These are phyloP conservation scores for Lasiosphaeris hirsuta DNA, from an alignment of 495 filamentous ascomycete genomes.

Conservation along the genomic window DNA sequence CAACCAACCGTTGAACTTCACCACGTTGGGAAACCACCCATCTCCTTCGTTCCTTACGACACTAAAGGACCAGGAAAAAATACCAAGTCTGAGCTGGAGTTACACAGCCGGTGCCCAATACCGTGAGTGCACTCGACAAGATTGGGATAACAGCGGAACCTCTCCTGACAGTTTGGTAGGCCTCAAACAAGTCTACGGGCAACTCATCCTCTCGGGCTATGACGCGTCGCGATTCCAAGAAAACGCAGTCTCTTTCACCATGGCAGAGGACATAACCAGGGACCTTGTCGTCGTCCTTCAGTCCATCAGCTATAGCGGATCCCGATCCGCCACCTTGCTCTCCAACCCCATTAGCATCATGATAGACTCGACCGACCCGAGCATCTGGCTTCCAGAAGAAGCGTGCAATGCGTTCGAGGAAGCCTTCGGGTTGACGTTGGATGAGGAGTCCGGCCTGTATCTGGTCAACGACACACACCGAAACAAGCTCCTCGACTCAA, in stretches of 20 bases:
- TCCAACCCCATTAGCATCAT: slow-evolving; percentile 36
- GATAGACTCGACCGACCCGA: slow-evolving; percentile 53
- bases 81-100: slow-evolving; percentile 51
- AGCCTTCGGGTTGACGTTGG: slow-evolving; percentile 48
- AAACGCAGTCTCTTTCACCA: slow-evolving; percentile 47
- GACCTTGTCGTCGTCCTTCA: slow-evolving; percentile 50
- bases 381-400: slow-evolving; percentile 53
- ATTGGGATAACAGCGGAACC: no score
- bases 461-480: slow-evolving; percentile 47
- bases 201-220: slow-evolving; percentile 56
- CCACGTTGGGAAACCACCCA: slow-evolving; percentile 37
- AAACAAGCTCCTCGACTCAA: slow-evolving; percentile 38
- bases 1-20: slow-evolving; percentile 48
- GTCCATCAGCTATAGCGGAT: slow-evolving; percentile 40
- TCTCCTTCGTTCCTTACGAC: slow-evolving; percentile 48
- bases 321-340: slow-evolving; percentile 29
- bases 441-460: slow-evolving; percentile 45
- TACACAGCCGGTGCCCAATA: slow-evolving; percentile 58
- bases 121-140: slow-evolving; percentile 28
- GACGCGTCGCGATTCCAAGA: slow-evolving; percentile 49
- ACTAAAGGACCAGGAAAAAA: slow-evolving; percentile 42
- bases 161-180: slow-evolving; percentile 28
- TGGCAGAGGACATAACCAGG: slow-evolving; percentile 46
- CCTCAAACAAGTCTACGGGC: slow-evolving; percentile 48
- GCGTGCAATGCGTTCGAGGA: slow-evolving; percentile 53